Evolutionary conservation across 2,329 filamentous ascomycete species (phyloP).

Genomic region (Aspergillus novoparasiticus): DNA sequence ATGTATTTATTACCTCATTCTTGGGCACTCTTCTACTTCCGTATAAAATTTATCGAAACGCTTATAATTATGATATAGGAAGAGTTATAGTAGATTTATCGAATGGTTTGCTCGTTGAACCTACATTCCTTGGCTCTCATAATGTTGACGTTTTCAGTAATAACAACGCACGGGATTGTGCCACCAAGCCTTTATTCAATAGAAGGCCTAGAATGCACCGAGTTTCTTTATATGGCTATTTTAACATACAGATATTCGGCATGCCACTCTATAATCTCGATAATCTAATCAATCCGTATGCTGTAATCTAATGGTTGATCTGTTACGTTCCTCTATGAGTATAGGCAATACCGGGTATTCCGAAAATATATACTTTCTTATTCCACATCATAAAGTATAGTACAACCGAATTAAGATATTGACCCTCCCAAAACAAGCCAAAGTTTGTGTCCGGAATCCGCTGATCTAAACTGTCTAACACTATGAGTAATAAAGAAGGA

Average conservation of each 20-base stretch:
- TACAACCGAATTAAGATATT: neutral
- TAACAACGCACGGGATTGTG: neutral
- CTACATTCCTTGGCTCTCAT: neutral
- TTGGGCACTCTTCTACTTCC: neutral
- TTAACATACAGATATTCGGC: too few species aligned
- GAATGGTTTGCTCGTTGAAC: neutral
- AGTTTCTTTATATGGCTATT: too few species aligned
- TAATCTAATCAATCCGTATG: neutral
- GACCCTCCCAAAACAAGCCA: neutral
- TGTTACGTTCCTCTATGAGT: neutral
- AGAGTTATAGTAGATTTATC: neutral
- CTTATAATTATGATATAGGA: neutral
- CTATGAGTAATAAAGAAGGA: too few species aligned
- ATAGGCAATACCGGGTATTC: neutral
- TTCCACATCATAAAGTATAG: neutral
- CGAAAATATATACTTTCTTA: neutral
- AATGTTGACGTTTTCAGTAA: neutral
- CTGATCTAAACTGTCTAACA: neutral
- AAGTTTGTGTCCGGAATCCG: neutral
- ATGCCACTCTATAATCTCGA: neutral
- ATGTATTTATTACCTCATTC: neutral
- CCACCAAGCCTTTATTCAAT: neutral
- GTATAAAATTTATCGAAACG: neutral
- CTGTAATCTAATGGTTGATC: too few species aligned
- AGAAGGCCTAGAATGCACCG: neutral